Evolutionary conservation across 495 filamentous ascomycete genomes (phyloP), one percentile per base, ranked within the genome.

Genomic region (Hyaloscypha hepaticicola): DNA sequence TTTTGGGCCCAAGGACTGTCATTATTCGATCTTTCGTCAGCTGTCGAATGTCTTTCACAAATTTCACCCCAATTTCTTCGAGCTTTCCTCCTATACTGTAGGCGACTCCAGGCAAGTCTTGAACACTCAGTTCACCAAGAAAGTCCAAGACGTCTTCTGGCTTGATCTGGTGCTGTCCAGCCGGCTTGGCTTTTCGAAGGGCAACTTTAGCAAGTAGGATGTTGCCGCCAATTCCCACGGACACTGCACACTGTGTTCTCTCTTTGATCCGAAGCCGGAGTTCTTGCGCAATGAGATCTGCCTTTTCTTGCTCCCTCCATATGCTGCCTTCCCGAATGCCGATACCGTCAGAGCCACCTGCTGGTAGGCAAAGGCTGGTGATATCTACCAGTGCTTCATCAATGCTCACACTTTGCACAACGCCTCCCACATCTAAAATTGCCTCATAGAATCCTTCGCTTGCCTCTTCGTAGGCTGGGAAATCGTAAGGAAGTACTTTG

Each of bases 391-490:
- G 81, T 7, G 91, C 95, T 74, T 99, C 95, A 69, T 99, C 95
- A 58, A 99, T 90, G 66, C 95, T 98, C 27, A 98, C 93, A 71
- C 95, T 97, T 71, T 99, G 96, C 5, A 96, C 91, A 34, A 90
- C 75, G 2, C 92, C 94, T 41, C 88, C 91, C 7, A 92, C 79
- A 16, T 83, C 79, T n/a, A 97, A 74, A 8, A 98, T 90, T 29
- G 88, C 86, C 58, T 88, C 85, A 68, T 99, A 99, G 69, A 99
- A 98, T 25, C 83, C 82, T 55, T 85, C 81, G 71, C 95, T 98
- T 1, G 93, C 93, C 66, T 93, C 90, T 77, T 98, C 96, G 67
- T 99, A 99, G 0, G 85, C 92, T 6, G 88, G 88, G 70, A 97
- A 98, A 70, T 99, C 94, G 68, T 99, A 99, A 0, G 91, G 90